Conservation (phyloP, 2,329 filamentous ascomycete genomes). For the Aspergillus sp. region DNA sequence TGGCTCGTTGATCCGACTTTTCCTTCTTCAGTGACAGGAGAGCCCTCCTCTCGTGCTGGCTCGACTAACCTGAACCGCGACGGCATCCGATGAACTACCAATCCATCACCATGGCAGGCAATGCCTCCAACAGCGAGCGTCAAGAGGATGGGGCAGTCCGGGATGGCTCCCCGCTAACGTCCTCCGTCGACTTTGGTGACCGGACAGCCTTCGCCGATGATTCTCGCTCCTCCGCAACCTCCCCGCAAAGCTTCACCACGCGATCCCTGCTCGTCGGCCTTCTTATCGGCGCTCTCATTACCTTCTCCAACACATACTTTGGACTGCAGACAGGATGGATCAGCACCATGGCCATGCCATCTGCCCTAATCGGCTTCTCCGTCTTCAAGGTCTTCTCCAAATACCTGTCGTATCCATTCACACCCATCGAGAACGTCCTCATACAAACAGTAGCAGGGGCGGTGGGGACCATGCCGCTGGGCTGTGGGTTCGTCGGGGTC, state of each 20-base stretch:
- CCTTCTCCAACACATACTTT: conserved; percentile 98
- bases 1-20: not conserved
- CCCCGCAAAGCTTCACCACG: conserved; percentile 71
- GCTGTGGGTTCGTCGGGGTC: conserved; percentile 93
- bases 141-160: conserved; percentile 3
- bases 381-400: conserved; percentile 80
- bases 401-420: conserved; percentile 78
- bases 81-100: conserved; percentile 38
- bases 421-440: conserved; percentile 92
- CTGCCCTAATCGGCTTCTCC: conserved; percentile 89
- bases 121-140: conserved; percentile 23
- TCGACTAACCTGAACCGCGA: not conserved
- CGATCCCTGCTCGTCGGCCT: conserved; percentile 80
- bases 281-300: conserved; percentile 84
- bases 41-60: not conserved
- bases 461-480: conserved; percentile 94
- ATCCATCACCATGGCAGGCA: conserved; percentile 36
- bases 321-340: conserved; percentile 89
- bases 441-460: conserved; percentile 94
- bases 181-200: conserved; percentile 5
- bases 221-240: conserved; percentile 23
- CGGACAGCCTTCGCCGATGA: not conserved
- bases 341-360: conserved; percentile 94
- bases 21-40: conserved; percentile 1
- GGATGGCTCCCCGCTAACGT: conserved; percentile 11